These are phyloP conservation scores for Metschnikowia noctiluminum DNA, from an alignment of 805 yeast genomes.

Conservation along the genomic window DNA sequence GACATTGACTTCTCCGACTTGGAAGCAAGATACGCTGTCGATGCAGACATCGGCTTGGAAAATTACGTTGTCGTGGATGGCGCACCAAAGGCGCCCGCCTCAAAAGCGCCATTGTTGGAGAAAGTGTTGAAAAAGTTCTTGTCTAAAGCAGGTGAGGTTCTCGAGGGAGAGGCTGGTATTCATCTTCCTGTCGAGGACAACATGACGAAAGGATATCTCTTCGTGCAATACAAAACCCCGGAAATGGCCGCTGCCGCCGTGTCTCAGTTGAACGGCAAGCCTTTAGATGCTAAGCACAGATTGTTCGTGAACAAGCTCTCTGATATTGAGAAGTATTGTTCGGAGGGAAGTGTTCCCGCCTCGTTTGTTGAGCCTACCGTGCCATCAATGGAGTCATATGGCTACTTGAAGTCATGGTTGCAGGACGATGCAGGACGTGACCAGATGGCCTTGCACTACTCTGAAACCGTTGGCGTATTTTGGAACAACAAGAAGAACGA, in stretches of 20 bases:
- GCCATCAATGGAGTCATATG: slow-evolving; percentile 70
- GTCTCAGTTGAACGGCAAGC: slow-evolving; percentile 78
- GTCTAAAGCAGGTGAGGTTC: slow-evolving; percentile 71
- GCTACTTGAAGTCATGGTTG: slow-evolving; percentile 87
- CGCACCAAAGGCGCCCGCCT: slow-evolving; percentile 90
- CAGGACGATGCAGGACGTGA: slow-evolving; percentile 87
- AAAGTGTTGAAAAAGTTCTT: slow-evolving; percentile 84
- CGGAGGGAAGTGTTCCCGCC: slow-evolving; percentile 56
- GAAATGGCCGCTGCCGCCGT: slow-evolving; percentile 75
- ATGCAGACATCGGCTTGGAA: slow-evolving; percentile 60
- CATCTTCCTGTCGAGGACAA: slow-evolving; percentile 79
- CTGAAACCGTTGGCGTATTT: slow-evolving; percentile 76
- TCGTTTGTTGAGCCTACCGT: slow-evolving; percentile 69
- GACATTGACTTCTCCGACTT: slow-evolving; percentile 81
- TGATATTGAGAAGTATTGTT: slow-evolving; percentile 78
- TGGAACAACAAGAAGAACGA: slow-evolving; percentile 77
- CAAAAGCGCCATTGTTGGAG: slow-evolving; percentile 77
- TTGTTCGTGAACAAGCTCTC: slow-evolving; percentile 76
- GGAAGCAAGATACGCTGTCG: slow-evolving; percentile 67
- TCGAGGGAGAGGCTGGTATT: slow-evolving; percentile 57
- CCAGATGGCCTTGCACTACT: slow-evolving; percentile 77
- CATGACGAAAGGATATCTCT: slow-evolving; percentile 80
- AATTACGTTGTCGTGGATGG: slow-evolving; percentile 87
- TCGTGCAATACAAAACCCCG: slow-evolving; percentile 72
- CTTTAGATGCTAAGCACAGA: slow-evolving; percentile 90